Conservation (phyloP, 495 filamentous ascomycete species). For the Penicillium maclennaniae region DNA sequence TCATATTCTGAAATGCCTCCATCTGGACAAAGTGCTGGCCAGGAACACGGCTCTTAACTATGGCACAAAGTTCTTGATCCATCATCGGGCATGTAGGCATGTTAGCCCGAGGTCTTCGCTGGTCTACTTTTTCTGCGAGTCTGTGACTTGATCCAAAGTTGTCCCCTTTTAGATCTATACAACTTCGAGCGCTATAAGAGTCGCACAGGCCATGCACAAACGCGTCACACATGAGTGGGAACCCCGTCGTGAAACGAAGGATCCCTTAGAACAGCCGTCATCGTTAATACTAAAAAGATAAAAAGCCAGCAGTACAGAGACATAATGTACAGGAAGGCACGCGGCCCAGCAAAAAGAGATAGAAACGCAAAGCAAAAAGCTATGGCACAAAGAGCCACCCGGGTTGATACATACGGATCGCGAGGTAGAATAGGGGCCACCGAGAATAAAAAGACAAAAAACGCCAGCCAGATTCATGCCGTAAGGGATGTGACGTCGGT, state of each 20-base stretch:
- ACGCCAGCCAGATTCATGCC: conserved; percentile 27
- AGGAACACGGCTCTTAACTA: too few relatives aligned
- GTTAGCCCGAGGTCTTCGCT: too few relatives aligned
- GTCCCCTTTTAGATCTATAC: background rate
- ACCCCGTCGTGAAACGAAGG: conserved; percentile 6
- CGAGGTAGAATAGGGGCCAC: conserved; percentile 7
- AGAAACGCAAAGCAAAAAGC: conserved; percentile 5
- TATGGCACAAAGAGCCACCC: conserved; percentile 11
- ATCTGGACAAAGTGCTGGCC: too few relatives aligned
- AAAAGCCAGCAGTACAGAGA: conserved; percentile 16
- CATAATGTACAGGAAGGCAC: conserved; percentile 32
- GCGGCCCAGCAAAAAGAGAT: conserved; percentile 7
- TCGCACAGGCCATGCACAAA: background rate
- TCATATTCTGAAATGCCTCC: too few relatives aligned
- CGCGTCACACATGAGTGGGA: conserved; percentile 2
- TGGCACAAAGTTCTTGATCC: too few relatives aligned
- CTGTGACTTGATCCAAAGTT: background rate
- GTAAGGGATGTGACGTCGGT: conserved; percentile 22
- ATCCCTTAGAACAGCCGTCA: conserved; percentile 20
- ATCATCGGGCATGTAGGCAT: too few relatives aligned
- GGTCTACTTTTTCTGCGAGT: too few relatives aligned
- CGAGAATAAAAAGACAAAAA: conserved; percentile 17
- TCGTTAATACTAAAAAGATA: conserved; percentile 25
- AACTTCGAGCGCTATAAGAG: background rate
- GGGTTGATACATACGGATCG: conserved; percentile 7